Base-by-base conservation (phyloP, 208 protist species). In the Leptomonas pyrrhocoris region DNA sequence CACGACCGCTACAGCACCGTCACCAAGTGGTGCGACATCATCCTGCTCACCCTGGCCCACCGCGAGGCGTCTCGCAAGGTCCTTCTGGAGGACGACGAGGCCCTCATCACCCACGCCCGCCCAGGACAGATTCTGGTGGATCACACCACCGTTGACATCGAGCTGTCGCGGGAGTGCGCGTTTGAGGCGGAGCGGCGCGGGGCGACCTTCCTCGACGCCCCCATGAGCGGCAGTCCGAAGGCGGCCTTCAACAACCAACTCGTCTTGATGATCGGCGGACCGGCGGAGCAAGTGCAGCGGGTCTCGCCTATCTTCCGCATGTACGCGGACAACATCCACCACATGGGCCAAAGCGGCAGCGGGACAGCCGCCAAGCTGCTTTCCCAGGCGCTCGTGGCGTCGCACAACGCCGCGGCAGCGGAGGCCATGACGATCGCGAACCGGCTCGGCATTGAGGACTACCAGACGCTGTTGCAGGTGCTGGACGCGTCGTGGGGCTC, bases 21-120 rank as follows among this genome's bases (percentile, higher is more conserved):
- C 64, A 88, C 87, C n/a, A 92, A 92, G 76, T 96, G 91, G 89
- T 94, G 91, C 63, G 91, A 96, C 72, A 74, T 96, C 42, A 65
- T 96, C 27, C 50, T 96, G 13, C 80, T 93, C 31, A 74, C 78
- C 2, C 72, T 94, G 2, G 76, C 85, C 49, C 74, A 90, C 51
- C 68, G 73, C 27, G 78, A 67, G 45, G 87, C 89, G 15, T 62
- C 81, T 19, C 77, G 79, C 2, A 61, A 73, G 49, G 87, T 88
- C 50, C 80, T 93, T 13, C 77, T 94, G 19, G 79, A 88, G 62
- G 80, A 85, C 63, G 73, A 62, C 27, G 85, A 90, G 68, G 78
- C 89, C n/a, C 74, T 97, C 25, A 63, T 97, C 43, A 48, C 64
- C 13, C 80, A 89, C 73, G 86, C 87, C 2, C 85, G 89, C 15